Evolutionary conservation across 2,329 filamentous ascomycete species (phyloP), one percentile per base, ranked within the genome.

Genomic region (Thermothelomyces thermophilus): DNA sequence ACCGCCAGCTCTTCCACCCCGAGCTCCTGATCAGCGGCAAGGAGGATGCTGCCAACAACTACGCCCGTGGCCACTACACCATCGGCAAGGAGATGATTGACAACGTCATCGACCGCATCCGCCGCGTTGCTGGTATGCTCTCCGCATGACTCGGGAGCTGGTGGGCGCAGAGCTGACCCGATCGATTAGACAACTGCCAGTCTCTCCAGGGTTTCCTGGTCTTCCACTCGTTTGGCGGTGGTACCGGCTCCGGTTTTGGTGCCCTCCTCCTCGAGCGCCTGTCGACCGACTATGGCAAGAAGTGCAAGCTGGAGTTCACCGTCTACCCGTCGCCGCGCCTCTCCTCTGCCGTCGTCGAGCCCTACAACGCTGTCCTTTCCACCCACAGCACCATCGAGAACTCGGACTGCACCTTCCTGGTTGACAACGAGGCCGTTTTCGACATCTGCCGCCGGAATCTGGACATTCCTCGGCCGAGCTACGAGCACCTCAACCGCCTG

Each of bases 41-140:
- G 76, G 83, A 86, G 68, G 83, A 86, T 77, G 83, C 83, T 52
- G 82, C 83, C 71, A 86, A 86, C 73, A 87, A 87, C 75, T 87
- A 86, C 63, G 83, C 83, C 60, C 83, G 83, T 72, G 83, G 83
- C 51, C 83, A 87, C 72, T 86, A 87, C 71, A 86, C 83, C 60
- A 82, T 86, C 61, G 83, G 83, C 71, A 86, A 86, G 76, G 83
- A 86, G 73, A 82, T 85, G 79, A 79, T 85, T 48, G 83, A 86
- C 66, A 76, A 70, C 60, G 83, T 86, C 62, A 79, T 86, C 63
- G 82, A 86, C 62, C 79, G 79, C 60, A 79, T 86, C 59, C 82
- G 83, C 63, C 83, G 83, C 58, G 80, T 85, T 61, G 78, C 76
- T 65, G 82, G 82, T 85, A 66, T 52, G 52, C 30, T 28, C 17